Conservation (phyloP, 306 rosid species). For the Sechiopsis laciniata region DNA sequence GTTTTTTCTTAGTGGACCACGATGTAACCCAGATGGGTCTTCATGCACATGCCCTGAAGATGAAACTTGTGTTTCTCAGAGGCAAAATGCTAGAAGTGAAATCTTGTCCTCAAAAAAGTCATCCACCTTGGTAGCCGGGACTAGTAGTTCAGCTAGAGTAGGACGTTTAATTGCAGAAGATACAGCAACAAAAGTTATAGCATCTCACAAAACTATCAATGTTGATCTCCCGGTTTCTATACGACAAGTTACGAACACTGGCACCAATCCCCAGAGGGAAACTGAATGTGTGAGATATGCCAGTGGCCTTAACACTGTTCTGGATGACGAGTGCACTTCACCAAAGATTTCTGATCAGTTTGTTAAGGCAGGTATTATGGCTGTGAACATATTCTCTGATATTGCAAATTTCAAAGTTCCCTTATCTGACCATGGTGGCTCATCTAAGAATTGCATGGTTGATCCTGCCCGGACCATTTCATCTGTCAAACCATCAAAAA, state of each 20-base stretch:
- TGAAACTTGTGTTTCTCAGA: constrained; percentile 58
- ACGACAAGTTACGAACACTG: constrained; percentile 30
- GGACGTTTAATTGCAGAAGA: constrained; percentile 40
- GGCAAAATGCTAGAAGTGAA: constrained; percentile 44
- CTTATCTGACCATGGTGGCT: constrained; percentile 50
- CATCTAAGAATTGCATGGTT: constrained; percentile 52
- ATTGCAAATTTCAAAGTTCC: constrained; percentile 56
- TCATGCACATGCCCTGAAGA: constrained; percentile 77
- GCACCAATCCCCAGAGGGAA: constrained; percentile 37
- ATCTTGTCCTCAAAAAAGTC: constrained; percentile 42
- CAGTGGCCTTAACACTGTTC: constrained; percentile 33
- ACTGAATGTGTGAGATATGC: constrained; percentile 47
- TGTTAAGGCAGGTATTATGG: constrained; percentile 72
- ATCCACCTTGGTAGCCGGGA: constrained; percentile 29
- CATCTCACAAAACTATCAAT: constrained; percentile 34
- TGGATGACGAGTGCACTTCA: constrained; percentile 31
- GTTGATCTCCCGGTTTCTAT: constrained; percentile 32
- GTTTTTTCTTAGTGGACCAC: constrained; percentile 57
- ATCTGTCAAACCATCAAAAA: constrained; percentile 49
- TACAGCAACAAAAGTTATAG: constrained; percentile 29
- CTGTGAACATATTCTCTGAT: constrained; percentile 72
- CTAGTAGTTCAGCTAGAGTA: constrained; percentile 39
- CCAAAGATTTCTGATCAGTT: constrained; percentile 50
- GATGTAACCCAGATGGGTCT: constrained; percentile 67
- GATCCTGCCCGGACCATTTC: constrained; percentile 49